Evolutionary conservation across 2,329 filamentous ascomycete genomes (phyloP).

Genomic region (Blastomyces parvus): DNA sequence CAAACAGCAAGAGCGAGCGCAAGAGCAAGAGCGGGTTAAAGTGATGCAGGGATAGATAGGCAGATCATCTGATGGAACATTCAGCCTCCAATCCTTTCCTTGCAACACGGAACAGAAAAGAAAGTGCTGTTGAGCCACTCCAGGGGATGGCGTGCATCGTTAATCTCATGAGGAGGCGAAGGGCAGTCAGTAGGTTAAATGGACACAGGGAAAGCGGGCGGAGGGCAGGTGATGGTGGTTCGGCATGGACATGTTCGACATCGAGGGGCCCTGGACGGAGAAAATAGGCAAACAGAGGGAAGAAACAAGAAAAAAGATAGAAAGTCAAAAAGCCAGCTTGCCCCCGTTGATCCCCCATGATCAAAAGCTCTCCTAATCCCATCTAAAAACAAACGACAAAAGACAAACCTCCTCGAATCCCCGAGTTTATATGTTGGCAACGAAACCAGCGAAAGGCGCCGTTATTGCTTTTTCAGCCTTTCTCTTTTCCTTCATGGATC

Average conservation of each 20-base stretch:
- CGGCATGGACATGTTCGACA: not conserved
- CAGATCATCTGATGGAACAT: not conserved
- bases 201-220: not conserved
- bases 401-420: not conserved
- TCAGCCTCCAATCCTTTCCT: not conserved
- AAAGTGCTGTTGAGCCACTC: not conserved
- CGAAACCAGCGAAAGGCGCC: not conserved
- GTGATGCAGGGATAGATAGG: slow-evolving; percentile 9
- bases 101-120: slow-evolving; percentile 11
- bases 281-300: not conserved
- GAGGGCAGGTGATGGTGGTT: not conserved
- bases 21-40: slow-evolving; percentile 1
- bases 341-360: not conserved
- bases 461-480: too few species aligned
- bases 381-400: not conserved
- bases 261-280: not conserved
- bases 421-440: not conserved
- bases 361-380: not conserved
- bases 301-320: not conserved
- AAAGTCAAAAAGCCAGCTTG: not conserved
- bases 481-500: not conserved
- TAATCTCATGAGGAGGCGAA: not conserved
- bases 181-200: not conserved
- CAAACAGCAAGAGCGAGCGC: not conserved
- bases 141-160: slow-evolving; percentile 8